Percentiles rank a stretch among this genome's conserved stretches.
phyloP scores from a whole-genome alignment of 495 filamentous ascomycete genomes.

The Penicillium desertorum region DNA sequence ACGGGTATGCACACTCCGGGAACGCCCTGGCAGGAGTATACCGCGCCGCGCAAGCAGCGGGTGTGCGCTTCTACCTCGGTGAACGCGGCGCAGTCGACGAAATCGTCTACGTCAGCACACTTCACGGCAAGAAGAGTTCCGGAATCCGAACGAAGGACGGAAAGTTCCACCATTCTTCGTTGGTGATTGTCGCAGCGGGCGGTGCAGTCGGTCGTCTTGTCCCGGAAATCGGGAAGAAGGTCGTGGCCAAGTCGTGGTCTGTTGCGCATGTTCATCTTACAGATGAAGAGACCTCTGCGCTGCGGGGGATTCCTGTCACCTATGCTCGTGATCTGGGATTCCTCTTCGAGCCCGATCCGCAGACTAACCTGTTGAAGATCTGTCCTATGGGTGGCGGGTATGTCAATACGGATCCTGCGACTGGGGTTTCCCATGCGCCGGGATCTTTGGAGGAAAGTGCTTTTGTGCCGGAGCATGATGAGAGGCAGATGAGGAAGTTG shows the following conservation, averaged over 20 bases:
- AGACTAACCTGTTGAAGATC: constrained; percentile 54
- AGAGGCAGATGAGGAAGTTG: constrained; percentile 44
- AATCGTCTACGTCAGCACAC: constrained; percentile 26
- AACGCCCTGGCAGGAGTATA: constrained; percentile 40
- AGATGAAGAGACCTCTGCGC: constrained; percentile 46
- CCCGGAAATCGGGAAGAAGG: constrained; percentile 40
- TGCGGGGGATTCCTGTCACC: constrained; percentile 55
- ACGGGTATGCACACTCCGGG: constrained; percentile 53
- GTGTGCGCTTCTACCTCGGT: constrained; percentile 42
- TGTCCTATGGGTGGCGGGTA: constrained; percentile 55
- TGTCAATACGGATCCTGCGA: constrained; percentile 45
- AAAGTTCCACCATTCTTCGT: constrained; percentile 34
- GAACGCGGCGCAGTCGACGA: constrained; percentile 28
- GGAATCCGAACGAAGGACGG: constrained; percentile 41
- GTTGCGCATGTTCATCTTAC: constrained; percentile 56
- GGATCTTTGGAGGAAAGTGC: constrained; percentile 33
- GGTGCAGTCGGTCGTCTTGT: constrained; percentile 45
- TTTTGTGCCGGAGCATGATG: constrained; percentile 51
- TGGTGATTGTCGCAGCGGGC: constrained; percentile 48
- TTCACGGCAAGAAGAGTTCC: constrained; percentile 25
- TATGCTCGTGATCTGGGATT: constrained; percentile 57
- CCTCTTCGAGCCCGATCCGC: constrained; percentile 59
- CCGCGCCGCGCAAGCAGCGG: constrained; percentile 27
- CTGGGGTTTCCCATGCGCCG: constrained; percentile 36
- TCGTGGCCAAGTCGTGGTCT: constrained; percentile 52